Conservation (phyloP, 495 filamentous ascomycete species). For the Aspergillus panamensis region DNA sequence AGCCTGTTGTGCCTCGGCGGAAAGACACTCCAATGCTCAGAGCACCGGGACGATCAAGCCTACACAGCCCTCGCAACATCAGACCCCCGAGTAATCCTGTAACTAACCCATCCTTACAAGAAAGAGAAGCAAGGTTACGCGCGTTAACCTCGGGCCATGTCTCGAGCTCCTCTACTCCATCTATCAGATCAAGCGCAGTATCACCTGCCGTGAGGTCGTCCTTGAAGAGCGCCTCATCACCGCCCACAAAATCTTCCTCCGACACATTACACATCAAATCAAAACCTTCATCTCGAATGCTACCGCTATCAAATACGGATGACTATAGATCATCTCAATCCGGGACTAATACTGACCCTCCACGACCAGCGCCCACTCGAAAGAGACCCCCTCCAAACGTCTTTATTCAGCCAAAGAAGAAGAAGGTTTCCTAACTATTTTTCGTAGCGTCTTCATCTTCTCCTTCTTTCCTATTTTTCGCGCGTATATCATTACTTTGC, state of each 20-base stretch:
- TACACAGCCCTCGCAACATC: background rate
- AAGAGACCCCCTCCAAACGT: constrained; percentile 36
- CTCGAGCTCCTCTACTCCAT: constrained; percentile 7
- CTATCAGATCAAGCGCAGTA: background rate
- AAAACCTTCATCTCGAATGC: background rate
- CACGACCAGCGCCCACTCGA: constrained; percentile 26
- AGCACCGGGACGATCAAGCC: constrained; percentile 24
- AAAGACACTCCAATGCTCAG: constrained; percentile 14
- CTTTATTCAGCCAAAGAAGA: constrained; percentile 43
- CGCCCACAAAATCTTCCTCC: constrained; percentile 1
- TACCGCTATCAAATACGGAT: background rate
- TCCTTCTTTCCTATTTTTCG: background rate
- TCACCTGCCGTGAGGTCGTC: background rate
- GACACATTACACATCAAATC: background rate
- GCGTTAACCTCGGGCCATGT: constrained; percentile 28
- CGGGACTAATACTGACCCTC: background rate
- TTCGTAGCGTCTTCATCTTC: background rate
- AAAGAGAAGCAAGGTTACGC: constrained; percentile 32
- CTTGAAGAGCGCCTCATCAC: constrained; percentile 1
- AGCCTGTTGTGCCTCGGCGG: constrained; percentile 16
- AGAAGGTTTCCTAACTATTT: constrained; percentile 20
- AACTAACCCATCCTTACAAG: constrained; percentile 22
- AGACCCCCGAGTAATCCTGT: constrained; percentile 8
- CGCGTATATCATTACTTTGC: background rate
- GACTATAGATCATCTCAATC: constrained; percentile 3